Evolutionary conservation across 179 eudicot genomes (phyloP), one percentile per base, ranked within the genome.

Genomic region (Spergularia azorica): DNA sequence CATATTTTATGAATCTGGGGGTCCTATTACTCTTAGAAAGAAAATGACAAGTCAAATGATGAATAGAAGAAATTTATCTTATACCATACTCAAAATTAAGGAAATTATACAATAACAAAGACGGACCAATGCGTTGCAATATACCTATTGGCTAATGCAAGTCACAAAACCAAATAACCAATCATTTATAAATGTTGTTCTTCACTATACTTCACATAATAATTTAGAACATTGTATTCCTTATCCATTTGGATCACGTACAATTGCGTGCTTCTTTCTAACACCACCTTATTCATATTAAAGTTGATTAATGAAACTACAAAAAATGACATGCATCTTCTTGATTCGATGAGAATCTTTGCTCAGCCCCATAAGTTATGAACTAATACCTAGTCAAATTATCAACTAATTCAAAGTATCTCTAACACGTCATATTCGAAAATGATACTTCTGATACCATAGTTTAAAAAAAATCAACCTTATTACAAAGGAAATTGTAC

Each of bases 221-320:
- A 8, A 13, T 63, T 9, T 4, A 63, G 17, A 63, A 63, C 46
- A 63, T 15, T 51, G 56, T 14, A 48, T 78, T 52, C 48, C 82
- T 82, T 78, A 72, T 78, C 67, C 51, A 63, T 20, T 74, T 78
- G 76, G 76, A 82, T 73, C 57, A 63, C 39, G 39, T 36, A 36
- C 76, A 59, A 41, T 74, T 82, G 73, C 84, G 82, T 82, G 79
- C 54, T 56, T 69, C 77, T 20, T 57, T 26, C n/a, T n/a, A 74
- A 63, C 36, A 73, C 63, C 64, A 21, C 10, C 48, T 17, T 67
- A 73, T 2, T 65, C 60, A n/a, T 46, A 51, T 4, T 15, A 38
- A 46, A 59, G 43, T 63, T 41, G 63, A 26, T n/a, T 14, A 6
- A 77, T 56, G 36, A 48, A 18, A 12, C 46, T 54, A 15, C 21